A percentile compares a stretch with the other conserved stretches of the same genome.
These are phyloP conservation scores for Nemania abortiva DNA, from an alignment of 2,329 filamentous ascomycete genomes.

Conservation along the genomic window DNA sequence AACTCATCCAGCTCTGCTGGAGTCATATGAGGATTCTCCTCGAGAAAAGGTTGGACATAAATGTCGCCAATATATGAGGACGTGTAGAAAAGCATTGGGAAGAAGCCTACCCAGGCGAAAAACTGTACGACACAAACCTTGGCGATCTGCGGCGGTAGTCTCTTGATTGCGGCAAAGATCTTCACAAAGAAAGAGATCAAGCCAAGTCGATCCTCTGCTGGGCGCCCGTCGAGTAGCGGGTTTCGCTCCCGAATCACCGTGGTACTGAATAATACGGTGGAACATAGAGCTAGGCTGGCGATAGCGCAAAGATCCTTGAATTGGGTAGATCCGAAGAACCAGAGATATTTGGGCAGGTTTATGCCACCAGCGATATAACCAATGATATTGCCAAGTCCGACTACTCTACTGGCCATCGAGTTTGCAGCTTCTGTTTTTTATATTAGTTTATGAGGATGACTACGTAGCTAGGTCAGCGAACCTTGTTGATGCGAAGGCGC, in stretches of 20 bases:
- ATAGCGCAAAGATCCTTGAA: slow-evolving; percentile 94
- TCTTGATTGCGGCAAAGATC: slow-evolving; percentile 80
- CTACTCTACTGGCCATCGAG: slow-evolving; percentile 90
- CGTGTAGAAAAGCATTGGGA: slow-evolving; percentile 94
- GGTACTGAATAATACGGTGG: slow-evolving; percentile 79
- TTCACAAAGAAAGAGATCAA: slow-evolving; percentile 82
- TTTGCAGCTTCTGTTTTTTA: slow-evolving; percentile 79
- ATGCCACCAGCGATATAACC: slow-evolving; percentile 90
- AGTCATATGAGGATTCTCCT: slow-evolving; percentile 81
- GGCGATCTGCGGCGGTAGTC: slow-evolving; percentile 83
- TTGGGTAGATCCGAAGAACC: slow-evolving; percentile 87
- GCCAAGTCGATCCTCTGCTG: slow-evolving; percentile 70
- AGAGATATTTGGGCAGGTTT: slow-evolving; percentile 78
- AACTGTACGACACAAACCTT: slow-evolving; percentile 86
- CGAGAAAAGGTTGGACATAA: slow-evolving; percentile 85
- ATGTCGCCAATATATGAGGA: slow-evolving; percentile 95
- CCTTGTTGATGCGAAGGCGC: slow-evolving; percentile 90
- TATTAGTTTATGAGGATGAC: slow-evolving; percentile 20
- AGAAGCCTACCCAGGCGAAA: slow-evolving; percentile 94
- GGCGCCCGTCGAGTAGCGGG: slow-evolving; percentile 77
- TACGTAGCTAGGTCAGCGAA: slow-evolving; percentile 42
- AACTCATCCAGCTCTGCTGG: slow-evolving; percentile 80
- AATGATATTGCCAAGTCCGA: slow-evolving; percentile 89
- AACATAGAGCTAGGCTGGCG: slow-evolving; percentile 77
- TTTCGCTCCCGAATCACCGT: slow-evolving; percentile 80